Evolutionary conservation across 2,329 filamentous ascomycete species (phyloP).

Genomic region (Paecilomyces variotii): DNA sequence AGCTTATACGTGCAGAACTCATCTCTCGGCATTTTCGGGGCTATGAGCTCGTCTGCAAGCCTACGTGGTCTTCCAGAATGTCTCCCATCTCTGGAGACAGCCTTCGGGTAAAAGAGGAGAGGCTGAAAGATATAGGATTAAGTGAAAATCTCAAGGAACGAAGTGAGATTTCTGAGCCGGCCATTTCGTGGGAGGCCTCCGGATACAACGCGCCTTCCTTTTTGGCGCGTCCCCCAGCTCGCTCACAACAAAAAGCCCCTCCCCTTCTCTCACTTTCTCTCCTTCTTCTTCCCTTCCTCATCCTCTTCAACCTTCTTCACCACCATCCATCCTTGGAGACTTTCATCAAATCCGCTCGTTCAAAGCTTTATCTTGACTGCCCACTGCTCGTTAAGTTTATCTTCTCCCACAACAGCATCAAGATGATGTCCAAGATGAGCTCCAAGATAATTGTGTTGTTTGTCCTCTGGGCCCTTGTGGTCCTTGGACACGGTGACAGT

Average conservation of each 20-base stretch:
- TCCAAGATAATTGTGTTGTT: conserved; percentile 13
- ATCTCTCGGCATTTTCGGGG: background rate
- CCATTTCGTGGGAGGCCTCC: background rate
- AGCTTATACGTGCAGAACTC: background rate
- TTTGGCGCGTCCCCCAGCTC: background rate
- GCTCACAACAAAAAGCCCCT: background rate
- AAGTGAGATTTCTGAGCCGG: background rate
- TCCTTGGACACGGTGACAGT: conserved; percentile 11
- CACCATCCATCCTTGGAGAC: background rate
- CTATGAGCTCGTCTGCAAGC: background rate
- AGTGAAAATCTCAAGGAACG: background rate
- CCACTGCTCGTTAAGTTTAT: conserved; percentile 1
- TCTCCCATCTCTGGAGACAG: background rate
- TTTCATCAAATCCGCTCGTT: background rate
- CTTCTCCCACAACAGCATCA: conserved; percentile 2
- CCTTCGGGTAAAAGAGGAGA: background rate
- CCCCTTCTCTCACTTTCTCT: background rate
- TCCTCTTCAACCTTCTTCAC: background rate
- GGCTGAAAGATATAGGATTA: background rate
- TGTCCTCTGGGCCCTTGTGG: conserved; percentile 13
- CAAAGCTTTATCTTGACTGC: background rate
- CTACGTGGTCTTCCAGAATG: background rate
- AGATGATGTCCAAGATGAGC: conserved; percentile 4
- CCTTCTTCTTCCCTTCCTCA: background rate
- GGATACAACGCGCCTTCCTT: background rate